Conservation (phyloP, 768 basidiomycete species). For the Mycena alexandri region DNA sequence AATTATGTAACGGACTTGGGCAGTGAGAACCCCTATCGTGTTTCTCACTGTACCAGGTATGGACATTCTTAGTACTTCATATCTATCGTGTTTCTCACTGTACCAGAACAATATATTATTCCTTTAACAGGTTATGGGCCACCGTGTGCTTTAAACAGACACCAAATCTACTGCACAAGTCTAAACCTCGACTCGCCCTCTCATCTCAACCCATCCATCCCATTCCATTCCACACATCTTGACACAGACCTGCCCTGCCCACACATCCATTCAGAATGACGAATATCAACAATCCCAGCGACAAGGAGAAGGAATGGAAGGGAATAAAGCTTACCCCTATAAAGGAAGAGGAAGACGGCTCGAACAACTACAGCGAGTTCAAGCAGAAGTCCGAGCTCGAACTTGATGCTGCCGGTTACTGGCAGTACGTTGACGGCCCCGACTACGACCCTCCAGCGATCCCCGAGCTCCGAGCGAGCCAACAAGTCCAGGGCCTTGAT, state of each 20-base stretch:
- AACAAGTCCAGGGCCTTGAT: conserved; percentile 24
- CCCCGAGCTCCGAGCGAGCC: conserved; percentile 21
- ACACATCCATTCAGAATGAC: background rate
- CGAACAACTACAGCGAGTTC: conserved; percentile 30
- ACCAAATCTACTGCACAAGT: too few relatives aligned
- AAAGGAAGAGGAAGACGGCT: conserved; percentile 11
- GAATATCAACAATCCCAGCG: too few relatives aligned
- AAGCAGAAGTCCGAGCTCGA: conserved; percentile 27
- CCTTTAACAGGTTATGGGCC: too few relatives aligned
- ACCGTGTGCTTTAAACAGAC: too few relatives aligned
- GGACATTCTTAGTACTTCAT: too few relatives aligned
- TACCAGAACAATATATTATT: too few relatives aligned
- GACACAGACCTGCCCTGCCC: too few relatives aligned
- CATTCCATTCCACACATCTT: too few relatives aligned
- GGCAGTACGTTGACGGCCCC: conserved; percentile 23
- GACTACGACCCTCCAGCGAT: conserved; percentile 31
- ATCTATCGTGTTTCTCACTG: too few relatives aligned
- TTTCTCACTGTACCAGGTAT: background rate
- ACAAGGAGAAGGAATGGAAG: conserved; percentile 28
- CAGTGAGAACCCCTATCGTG: background rate
- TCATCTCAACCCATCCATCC: too few relatives aligned
- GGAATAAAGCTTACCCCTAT: conserved; percentile 29
- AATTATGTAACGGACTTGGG: background rate
- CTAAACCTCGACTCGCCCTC: too few relatives aligned
- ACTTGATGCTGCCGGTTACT: conserved; percentile 26